phyloP scores from a whole-genome alignment of 208 protist species.

The Crithidia sp. region DNA sequence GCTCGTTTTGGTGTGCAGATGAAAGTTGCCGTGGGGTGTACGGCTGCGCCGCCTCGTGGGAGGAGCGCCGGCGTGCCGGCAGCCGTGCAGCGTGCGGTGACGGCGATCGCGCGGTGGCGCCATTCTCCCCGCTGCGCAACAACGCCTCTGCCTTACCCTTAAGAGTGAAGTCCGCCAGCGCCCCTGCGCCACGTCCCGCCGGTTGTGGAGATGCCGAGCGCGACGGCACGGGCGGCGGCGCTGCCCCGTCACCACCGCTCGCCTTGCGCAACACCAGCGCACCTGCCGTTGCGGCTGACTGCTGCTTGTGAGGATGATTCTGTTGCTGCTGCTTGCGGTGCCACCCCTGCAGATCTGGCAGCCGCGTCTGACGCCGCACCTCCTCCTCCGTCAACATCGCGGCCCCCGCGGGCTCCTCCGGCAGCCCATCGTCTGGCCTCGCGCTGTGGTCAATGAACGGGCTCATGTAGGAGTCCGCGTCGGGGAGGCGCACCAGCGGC shows the following conservation, averaged over 20 bases:
- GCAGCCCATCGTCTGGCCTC: background rate
- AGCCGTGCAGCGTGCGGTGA: background rate
- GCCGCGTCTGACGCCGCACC: conserved; percentile 20
- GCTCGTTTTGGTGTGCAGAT: background rate
- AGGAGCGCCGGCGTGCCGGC: background rate
- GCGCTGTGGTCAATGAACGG: conserved; percentile 40
- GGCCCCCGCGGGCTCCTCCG: conserved; percentile 10
- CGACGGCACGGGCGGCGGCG: background rate
- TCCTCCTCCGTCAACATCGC: conserved; percentile 22
- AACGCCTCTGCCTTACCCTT: background rate
- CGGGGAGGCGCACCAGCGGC: conserved; percentile 35
- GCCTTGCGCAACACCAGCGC: too few species aligned
- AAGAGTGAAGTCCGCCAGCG: background rate
- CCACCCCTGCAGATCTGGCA: conserved; percentile 30
- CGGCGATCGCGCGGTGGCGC: background rate
- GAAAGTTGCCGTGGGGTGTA: conserved; percentile 3
- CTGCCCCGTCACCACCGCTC: background rate
- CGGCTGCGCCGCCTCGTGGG: background rate
- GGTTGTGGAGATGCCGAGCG: background rate
- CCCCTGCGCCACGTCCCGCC: background rate
- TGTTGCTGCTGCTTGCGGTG: background rate
- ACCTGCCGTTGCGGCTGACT: too few species aligned
- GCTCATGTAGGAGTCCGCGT: conserved; percentile 38
- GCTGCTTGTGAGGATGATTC: too few species aligned
- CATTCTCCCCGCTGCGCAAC: background rate